Percentiles rank a stretch among this genome's conserved stretches.
Conservation (phyloP, 139 green algal genomes). For the Mychonastes homosphaera region DNA sequence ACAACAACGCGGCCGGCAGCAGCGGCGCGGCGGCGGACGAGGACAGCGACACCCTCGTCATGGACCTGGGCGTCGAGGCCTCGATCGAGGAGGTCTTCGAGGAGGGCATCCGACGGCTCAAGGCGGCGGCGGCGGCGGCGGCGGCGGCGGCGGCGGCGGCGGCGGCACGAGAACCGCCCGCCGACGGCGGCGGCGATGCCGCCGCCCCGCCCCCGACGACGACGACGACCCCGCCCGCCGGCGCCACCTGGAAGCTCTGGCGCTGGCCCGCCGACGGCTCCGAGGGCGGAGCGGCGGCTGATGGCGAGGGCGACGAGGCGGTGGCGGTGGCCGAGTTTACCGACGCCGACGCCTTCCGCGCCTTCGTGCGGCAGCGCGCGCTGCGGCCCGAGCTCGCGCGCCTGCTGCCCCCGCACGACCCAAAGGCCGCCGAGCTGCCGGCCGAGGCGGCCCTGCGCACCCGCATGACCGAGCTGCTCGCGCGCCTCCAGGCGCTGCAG, state of each 20-base stretch:
- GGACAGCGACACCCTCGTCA: constrained; percentile 19
- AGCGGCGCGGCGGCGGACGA: constrained; percentile 2
- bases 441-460: constrained; percentile 59
- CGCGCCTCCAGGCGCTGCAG: constrained; percentile 8
- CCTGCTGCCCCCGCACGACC: constrained; percentile 57
- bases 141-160: not conserved
- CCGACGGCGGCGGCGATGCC: not conserved
- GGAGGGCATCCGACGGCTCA: constrained; percentile 43
- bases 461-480: constrained; percentile 43
- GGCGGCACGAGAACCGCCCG: constrained; percentile 8
- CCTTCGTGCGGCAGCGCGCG: constrained; percentile 39
- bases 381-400: constrained; percentile 45
- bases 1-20: not conserved
- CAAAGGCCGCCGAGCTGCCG: constrained; percentile 53
- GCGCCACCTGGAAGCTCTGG: constrained; percentile 35
- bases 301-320: constrained; percentile 16
- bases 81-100: constrained; percentile 57
- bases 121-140: not conserved
- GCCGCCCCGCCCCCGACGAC: not conserved
- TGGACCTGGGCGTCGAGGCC: constrained; percentile 23
- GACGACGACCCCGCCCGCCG: not conserved
- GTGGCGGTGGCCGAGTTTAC: no score
- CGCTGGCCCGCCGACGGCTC: constrained; percentile 13
- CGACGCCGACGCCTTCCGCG: constrained; percentile 49
- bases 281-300: constrained; percentile 22